These are phyloP conservation scores for Hypericum perforatum DNA, from an alignment of 345 rosid genomes.

Conservation along the genomic window DNA sequence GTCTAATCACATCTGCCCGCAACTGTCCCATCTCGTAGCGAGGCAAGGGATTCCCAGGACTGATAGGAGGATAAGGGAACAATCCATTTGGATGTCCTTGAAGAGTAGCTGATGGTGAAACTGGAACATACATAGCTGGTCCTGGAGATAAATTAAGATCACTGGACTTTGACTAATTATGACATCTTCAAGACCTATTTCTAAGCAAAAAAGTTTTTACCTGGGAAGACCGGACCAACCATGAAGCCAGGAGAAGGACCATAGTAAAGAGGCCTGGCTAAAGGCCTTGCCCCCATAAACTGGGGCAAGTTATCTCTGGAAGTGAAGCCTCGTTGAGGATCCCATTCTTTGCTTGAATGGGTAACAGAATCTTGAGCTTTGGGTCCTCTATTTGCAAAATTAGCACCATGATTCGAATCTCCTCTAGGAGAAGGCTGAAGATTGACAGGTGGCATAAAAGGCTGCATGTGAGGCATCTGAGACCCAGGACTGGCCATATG, in stretches of 20 bases:
- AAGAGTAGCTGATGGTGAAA: slow-evolving; percentile 57
- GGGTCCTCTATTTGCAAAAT: slow-evolving; percentile 41
- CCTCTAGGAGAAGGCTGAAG: slow-evolving; percentile 46
- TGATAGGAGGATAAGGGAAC: slow-evolving; percentile 46
- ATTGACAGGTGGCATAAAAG: slow-evolving; percentile 46
- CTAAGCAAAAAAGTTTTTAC: slow-evolving; percentile 34
- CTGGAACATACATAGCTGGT: slow-evolving; percentile 53
- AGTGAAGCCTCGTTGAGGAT: slow-evolving; percentile 45
- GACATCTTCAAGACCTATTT: background rate
- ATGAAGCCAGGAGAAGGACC: slow-evolving; percentile 64
- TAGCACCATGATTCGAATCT: slow-evolving; percentile 40
- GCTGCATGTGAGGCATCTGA: slow-evolving; percentile 40
- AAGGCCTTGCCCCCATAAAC: slow-evolving; percentile 56
- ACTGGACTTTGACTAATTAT: background rate
- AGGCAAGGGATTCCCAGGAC: slow-evolving; percentile 34
- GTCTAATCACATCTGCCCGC: slow-evolving; percentile 48
- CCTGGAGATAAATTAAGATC: slow-evolving; percentile 33
- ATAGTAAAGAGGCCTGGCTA: slow-evolving; percentile 48
- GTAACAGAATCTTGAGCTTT: slow-evolving; percentile 36
- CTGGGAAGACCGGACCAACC: slow-evolving; percentile 65
- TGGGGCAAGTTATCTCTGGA: slow-evolving; percentile 51
- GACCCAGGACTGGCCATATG: slow-evolving; percentile 49
- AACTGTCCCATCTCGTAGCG: slow-evolving; percentile 42
- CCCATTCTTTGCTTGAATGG: slow-evolving; percentile 47
- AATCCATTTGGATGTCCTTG: slow-evolving; percentile 63